These are phyloP conservation scores for Talaromyces sp. DNA, from an alignment of 2,329 filamentous ascomycete genomes.

Conservation along the genomic window DNA sequence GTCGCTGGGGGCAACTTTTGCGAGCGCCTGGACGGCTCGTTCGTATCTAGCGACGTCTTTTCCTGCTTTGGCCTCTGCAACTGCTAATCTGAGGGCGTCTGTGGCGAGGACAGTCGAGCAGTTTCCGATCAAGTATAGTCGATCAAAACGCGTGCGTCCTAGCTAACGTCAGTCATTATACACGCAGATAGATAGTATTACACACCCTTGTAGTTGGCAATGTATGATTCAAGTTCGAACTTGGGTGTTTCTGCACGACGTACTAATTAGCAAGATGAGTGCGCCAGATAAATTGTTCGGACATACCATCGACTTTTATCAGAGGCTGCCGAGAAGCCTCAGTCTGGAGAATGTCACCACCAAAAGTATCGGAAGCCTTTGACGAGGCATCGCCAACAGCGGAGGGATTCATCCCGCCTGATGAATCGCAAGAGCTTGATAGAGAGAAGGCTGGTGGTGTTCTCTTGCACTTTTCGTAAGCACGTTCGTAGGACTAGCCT, in stretches of 20 bases:
- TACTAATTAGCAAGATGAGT: background rate
- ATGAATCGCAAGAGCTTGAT: background rate
- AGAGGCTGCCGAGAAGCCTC: background rate
- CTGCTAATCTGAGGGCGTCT: constrained; percentile 74
- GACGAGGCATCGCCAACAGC: background rate
- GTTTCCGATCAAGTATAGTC: constrained; percentile 74
- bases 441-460: background rate
- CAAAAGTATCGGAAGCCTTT: background rate
- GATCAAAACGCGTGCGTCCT: constrained; percentile 77
- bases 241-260: constrained; percentile 63
- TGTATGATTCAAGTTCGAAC: constrained; percentile 85
- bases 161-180: background rate
- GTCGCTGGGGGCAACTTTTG: constrained; percentile 58
- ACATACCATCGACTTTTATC: constrained; percentile 11
- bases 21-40: constrained; percentile 61
- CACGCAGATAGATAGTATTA: background rate
- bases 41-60: constrained; percentile 68
- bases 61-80: constrained; percentile 68
- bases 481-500: background rate
- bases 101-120: constrained; percentile 68
- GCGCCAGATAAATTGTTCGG: background rate
- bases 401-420: background rate
- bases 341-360: background rate
- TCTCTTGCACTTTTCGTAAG: background rate
- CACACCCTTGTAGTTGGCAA: constrained; percentile 78